phyloP scores from a whole-genome alignment of 2,329 filamentous ascomycete genomes.

The Aspergillus persii region DNA sequence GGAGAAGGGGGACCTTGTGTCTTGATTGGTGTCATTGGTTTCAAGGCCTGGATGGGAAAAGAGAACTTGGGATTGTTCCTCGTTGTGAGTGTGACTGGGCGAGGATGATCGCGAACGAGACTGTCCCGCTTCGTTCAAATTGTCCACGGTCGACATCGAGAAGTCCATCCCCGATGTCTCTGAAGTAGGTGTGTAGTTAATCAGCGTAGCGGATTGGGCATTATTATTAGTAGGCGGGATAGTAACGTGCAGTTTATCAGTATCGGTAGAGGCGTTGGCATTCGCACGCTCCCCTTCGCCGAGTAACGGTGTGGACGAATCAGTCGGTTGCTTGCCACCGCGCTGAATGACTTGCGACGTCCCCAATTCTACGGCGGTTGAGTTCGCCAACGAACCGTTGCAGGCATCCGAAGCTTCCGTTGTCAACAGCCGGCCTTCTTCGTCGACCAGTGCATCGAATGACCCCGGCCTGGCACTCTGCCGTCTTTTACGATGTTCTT shows the following conservation, averaged over 20 bases:
- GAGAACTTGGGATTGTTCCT: constrained; percentile 30
- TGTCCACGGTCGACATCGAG: constrained; percentile 11
- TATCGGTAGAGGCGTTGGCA: constrained; percentile 14
- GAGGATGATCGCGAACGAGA: neutral
- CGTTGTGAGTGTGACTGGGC: constrained; percentile 37
- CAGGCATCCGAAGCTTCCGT: constrained; percentile 7
- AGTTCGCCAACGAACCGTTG: constrained; percentile 25
- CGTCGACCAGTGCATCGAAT: constrained; percentile 48
- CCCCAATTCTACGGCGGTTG: constrained; percentile 38
- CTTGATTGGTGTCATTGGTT: constrained; percentile 19
- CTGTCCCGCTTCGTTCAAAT: neutral
- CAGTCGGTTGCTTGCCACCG: constrained; percentile 19
- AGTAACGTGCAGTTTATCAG: constrained; percentile 25
- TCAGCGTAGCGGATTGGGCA: constrained; percentile 42
- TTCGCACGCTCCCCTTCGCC: constrained; percentile 8
- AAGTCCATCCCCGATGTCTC: constrained; percentile 31
- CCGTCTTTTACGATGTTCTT: constrained; percentile 33
- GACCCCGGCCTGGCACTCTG: constrained; percentile 24
- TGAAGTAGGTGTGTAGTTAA: constrained; percentile 48
- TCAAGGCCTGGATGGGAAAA: constrained; percentile 31
- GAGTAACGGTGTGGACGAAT: constrained; percentile 4
- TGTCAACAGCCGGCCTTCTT: constrained; percentile 37
- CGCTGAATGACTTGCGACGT: constrained; percentile 27
- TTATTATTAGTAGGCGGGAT: constrained; percentile 37
- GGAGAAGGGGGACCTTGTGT: constrained; percentile 20